Evolutionary conservation across 1,139 yeast species (phyloP).

Genomic region (Hanseniaspora sp.): DNA sequence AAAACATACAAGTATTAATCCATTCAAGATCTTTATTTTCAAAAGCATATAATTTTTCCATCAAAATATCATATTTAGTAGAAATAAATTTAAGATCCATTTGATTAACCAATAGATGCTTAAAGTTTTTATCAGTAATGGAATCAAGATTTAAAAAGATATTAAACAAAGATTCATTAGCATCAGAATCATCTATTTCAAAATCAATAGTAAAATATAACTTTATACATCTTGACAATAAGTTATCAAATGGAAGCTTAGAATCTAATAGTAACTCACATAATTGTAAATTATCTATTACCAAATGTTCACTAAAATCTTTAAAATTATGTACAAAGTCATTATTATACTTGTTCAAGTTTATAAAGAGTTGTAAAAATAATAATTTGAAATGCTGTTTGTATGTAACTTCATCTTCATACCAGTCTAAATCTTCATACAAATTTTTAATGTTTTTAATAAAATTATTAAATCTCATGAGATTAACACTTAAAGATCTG

Average conservation of each 20-base stretch:
- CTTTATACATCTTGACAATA: not conserved
- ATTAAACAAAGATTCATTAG: conserved; percentile 2
- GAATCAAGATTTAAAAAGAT: not conserved
- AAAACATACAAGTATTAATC: not conserved
- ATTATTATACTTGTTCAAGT: not conserved
- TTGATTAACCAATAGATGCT: not conserved
- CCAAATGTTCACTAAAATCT: conserved; percentile 10
- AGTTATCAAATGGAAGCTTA: not conserved
- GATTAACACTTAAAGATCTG: not conserved
- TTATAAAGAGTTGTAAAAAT: not conserved
- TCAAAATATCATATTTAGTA: not conserved
- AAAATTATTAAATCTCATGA: conserved; percentile 9
- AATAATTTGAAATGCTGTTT: conserved; percentile 8
- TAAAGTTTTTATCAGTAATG: not conserved
- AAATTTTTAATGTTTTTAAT: conserved; percentile 4
- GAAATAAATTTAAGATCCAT: not conserved
- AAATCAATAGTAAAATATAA: not conserved
- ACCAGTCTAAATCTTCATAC: conserved; percentile 14
- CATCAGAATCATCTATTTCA: not conserved
- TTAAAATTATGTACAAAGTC: not conserved
- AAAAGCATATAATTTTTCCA: not conserved
- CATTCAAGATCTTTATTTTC: not conserved
- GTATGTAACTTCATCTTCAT: conserved; percentile 6
- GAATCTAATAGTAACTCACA: conserved; percentile 2
- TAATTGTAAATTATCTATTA: conserved; percentile 7